Evolutionary conservation across 352 stramenopile species (phyloP), one percentile per base, ranked within the genome.

Genomic region (Saprolegnia diclina): DNA sequence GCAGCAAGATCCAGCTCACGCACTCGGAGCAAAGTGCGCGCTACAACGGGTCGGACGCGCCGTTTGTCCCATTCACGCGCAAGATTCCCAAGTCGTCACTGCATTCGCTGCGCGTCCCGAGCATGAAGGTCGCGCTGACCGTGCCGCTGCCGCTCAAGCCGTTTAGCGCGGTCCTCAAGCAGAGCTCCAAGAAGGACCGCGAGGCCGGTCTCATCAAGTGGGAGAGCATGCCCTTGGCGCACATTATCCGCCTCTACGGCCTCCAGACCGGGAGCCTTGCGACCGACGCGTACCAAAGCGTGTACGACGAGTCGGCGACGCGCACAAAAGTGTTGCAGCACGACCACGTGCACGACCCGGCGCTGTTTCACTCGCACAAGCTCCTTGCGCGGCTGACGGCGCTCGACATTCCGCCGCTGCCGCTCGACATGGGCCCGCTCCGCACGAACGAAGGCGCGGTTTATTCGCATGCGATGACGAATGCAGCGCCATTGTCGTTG

Each of bases 331-430:
- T 54, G 52, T 85, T 87, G 59, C 79, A 88, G 42, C 81, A 89
- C 66, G 87, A 89, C 61, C 86, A 87, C 50, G 79, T 80, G n/a
- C 87, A 89, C 66, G 87, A 95, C 64, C 87, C 87, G 14, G 87
- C 87, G 13, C 76, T 95, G 6, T 76, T 79, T 50, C 91, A 93
- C 65, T 77, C 87, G 29, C 79, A 86, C n/a, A 95, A 97, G 75
- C 64, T 94, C 69, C 35, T 97, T 0, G 91, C 80, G n/a, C 88
- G 95, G 56, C 75, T 99, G 29, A 91, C 92, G 55, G 87, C 91
- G 10, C 77, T 99, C 40, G 79, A 92, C 9, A 91, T 98, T 24
- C 95, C 96, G 40, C 91, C 94, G 16, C 76, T 98, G 29, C 88
- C 94, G 16, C 91, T 91, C 35, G 85, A 95, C 75, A 80, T 98